phyloP scores from a whole-genome alignment of 179 eudicot species.

The Carnegiea gigantea region DNA sequence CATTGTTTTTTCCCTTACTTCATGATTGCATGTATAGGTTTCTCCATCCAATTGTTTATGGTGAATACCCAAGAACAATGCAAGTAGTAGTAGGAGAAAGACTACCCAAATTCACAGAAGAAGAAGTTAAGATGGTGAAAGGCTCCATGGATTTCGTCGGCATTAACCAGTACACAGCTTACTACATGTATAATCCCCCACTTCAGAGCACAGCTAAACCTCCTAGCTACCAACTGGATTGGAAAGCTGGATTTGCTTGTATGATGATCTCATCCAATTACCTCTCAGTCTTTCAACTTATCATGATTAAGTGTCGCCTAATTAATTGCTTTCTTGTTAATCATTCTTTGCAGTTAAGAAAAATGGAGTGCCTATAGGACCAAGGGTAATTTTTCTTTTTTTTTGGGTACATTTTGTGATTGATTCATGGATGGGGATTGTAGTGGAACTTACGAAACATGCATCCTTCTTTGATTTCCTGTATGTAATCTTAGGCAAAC shows the following conservation, averaged over 20 bases:
- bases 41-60: constrained; percentile 73
- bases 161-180: constrained; percentile 72
- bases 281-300: neutral
- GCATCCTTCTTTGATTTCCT: neutral
- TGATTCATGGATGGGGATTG: neutral
- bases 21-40: constrained; percentile 41
- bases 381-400: constrained; percentile 38
- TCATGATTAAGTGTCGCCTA: neutral
- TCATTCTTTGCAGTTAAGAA: constrained; percentile 44
- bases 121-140: constrained; percentile 64
- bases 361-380: constrained; percentile 72
- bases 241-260: constrained; percentile 77
- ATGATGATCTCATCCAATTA: constrained; percentile 25
- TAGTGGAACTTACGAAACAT: neutral
- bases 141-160: constrained; percentile 82
- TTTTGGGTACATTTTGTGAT: neutral
- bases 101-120: constrained; percentile 69
- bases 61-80: constrained; percentile 79
- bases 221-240: constrained; percentile 63
- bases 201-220: constrained; percentile 31
- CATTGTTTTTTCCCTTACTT: neutral
- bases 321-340: neutral
- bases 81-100: constrained; percentile 62
- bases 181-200: constrained; percentile 49
- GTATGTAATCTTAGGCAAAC: constrained; percentile 45